Evolutionary conservation across 192 early-diverging fungal species (phyloP).

Genomic region (Allomyces javanicus): DNA sequence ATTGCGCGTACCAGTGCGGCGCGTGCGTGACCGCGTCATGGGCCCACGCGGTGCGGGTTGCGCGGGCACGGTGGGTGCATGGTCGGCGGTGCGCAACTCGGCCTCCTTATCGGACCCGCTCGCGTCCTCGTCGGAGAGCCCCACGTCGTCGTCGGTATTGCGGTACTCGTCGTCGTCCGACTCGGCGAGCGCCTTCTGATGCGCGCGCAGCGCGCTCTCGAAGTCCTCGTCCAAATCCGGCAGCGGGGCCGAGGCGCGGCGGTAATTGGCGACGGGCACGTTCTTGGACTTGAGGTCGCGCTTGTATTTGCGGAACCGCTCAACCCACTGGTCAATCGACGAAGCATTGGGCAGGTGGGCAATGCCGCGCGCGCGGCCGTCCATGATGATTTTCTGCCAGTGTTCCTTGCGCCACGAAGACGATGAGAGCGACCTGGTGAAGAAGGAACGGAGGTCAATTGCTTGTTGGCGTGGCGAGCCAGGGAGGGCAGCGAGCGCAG

Average conservation of each 20-base stretch:
- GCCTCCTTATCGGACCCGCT: too few species aligned
- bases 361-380: not conserved
- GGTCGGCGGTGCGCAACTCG: not conserved
- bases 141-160: not conserved
- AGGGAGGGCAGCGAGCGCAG: too few species aligned
- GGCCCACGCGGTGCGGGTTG: not conserved
- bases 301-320: not conserved
- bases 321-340: not conserved
- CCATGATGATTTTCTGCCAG: not conserved
- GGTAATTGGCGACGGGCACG: not conserved
- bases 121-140: not conserved
- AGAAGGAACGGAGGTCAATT: too few species aligned
- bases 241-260: not conserved
- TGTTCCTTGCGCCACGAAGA: not conserved
- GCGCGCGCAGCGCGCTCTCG: not conserved
- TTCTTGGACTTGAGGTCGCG: not conserved
- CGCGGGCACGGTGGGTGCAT: not conserved
- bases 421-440: not conserved
- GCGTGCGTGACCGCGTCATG: not conserved
- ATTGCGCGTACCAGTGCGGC: not conserved
- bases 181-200: not conserved
- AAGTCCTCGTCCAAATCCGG: not conserved
- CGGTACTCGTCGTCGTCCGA: not conserved
- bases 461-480: too few species aligned
- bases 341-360: not conserved